Evolutionary conservation across 2,329 filamentous ascomycete genomes (phyloP).

Genomic region (Helotiales sp.): DNA sequence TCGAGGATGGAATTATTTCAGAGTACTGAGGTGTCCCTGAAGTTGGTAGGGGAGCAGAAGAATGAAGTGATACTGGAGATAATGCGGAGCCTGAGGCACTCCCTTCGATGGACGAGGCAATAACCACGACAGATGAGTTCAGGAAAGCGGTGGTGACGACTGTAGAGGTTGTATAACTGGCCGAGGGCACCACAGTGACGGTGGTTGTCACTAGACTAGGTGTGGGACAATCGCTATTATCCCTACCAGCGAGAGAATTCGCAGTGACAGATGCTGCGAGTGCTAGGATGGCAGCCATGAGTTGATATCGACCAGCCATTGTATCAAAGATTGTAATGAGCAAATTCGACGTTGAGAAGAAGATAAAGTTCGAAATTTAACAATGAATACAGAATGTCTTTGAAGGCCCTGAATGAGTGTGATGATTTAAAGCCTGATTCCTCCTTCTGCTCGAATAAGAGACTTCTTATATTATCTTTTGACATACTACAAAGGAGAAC

Average conservation of each 20-base stretch:
- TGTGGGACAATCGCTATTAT: neutral
- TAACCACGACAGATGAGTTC: neutral
- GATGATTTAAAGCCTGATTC: neutral
- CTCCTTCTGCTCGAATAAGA: neutral
- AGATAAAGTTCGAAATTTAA: conserved; percentile 1
- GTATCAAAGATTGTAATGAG: neutral
- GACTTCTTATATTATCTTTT: neutral
- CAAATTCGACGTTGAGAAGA: too few relatives aligned
- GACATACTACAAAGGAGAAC: too few relatives aligned
- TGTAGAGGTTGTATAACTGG: neutral
- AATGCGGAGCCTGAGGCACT: neutral
- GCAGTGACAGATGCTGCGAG: conserved; percentile 3
- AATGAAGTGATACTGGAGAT: too few relatives aligned
- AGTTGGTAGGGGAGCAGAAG: too few relatives aligned
- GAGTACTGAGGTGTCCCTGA: too few relatives aligned
- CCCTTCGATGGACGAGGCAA: neutral
- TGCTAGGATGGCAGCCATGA: conserved; percentile 5
- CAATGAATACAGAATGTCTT: conserved; percentile 10
- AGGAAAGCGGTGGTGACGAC: neutral
- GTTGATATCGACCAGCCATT: conserved; percentile 8
- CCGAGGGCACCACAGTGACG: neutral
- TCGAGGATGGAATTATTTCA: too few relatives aligned
- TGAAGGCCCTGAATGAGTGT: neutral
- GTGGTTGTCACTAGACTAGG: neutral
- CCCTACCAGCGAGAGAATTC: conserved; percentile 8